A percentile compares a stretch with the other conserved stretches of the same genome.
Evolutionary conservation across 371 early-diverging fungal genomes (phyloP).

Genomic region (Mortierella sp.): DNA sequence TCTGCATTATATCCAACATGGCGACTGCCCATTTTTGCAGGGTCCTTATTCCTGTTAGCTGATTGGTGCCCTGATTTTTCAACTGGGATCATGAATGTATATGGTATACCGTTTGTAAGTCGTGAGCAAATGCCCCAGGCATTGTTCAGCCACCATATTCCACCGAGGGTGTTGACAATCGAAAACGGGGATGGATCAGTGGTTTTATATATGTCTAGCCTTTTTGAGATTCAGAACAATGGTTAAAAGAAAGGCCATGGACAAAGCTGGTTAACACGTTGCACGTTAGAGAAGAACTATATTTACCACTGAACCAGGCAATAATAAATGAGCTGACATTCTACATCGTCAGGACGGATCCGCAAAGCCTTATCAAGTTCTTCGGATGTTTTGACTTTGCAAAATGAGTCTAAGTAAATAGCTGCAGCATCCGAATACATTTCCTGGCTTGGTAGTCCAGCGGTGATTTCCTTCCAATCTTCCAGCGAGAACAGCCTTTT

Average conservation of each 20-base stretch:
- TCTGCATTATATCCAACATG: slow-evolving; percentile 3
- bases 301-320: slow-evolving; percentile 15
- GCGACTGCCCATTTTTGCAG: background rate
- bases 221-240: background rate
- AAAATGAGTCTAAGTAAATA: slow-evolving; percentile 10
- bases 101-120: slow-evolving; percentile 5
- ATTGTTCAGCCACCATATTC: slow-evolving; percentile 13
- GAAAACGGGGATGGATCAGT: slow-evolving; percentile 11
- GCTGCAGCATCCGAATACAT: background rate
- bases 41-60: background rate
- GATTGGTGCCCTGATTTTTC: slow-evolving; percentile 12
- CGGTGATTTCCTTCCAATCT: slow-evolving; percentile 6
- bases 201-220: slow-evolving; percentile 9
- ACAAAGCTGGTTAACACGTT: no score
- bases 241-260: background rate
- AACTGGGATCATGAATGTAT: slow-evolving; percentile 13
- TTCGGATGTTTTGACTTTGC: background rate
- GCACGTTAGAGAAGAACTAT: no score
- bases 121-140: slow-evolving; percentile 10
- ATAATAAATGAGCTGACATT: slow-evolving; percentile 9
- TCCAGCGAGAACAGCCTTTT: slow-evolving; percentile 5
- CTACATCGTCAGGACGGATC: background rate
- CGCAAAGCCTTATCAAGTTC: slow-evolving; percentile 4
- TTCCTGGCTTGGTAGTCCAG: slow-evolving; percentile 12
- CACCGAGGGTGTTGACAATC: slow-evolving; percentile 13